Conservation (phyloP, 1,284 basidiomycete genomes). For the Malassezia pachydermatis region DNA sequence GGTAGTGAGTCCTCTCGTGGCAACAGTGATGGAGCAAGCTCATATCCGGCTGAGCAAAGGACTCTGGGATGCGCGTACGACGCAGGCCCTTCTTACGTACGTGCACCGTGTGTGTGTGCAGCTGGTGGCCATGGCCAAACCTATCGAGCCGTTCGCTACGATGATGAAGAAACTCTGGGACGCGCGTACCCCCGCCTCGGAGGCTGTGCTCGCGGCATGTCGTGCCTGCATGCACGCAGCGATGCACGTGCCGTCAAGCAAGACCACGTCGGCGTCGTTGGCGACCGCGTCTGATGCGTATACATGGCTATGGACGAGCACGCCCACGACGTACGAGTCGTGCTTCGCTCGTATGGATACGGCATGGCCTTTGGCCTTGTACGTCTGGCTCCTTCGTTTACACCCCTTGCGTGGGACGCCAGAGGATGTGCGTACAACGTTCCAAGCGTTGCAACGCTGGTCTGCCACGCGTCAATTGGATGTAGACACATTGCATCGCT, state of each 20-base stretch:
- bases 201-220: not conserved
- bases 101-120: conserved; percentile 45
- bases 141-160: conserved; percentile 2
- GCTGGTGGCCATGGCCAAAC: conserved; percentile 48
- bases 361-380: conserved; percentile 4
- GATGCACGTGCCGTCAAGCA: not conserved
- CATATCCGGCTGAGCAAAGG: conserved; percentile 43
- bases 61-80: conserved; percentile 50
- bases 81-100: conserved; percentile 5
- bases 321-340: not conserved
- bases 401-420: not conserved
- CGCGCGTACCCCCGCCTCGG: not conserved
- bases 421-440: not conserved
- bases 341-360: not conserved
- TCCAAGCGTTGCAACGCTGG: conserved; percentile 8
- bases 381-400: conserved; percentile 8
- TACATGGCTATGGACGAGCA: no score
- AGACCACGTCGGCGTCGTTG: not conserved
- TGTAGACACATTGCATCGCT: not conserved
- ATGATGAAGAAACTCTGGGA: not conserved
- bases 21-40: conserved; percentile 56
- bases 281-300: no score
- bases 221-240: not conserved
- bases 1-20: conserved; percentile 58
- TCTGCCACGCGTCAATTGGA: not conserved